phyloP scores from a whole-genome alignment of 2,329 filamentous ascomycete species.

The Fusarium redolens region DNA sequence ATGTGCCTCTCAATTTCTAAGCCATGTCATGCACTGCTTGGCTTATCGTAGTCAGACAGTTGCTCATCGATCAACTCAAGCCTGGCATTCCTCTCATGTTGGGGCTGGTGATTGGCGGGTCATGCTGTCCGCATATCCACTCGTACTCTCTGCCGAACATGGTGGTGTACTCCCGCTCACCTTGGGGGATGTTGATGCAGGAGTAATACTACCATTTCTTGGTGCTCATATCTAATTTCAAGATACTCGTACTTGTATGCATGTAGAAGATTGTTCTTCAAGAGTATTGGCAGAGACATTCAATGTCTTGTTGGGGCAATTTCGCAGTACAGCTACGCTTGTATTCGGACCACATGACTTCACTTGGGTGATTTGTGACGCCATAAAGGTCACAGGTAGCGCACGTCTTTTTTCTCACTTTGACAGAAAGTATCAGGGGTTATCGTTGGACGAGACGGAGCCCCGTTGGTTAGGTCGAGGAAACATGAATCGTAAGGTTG shows the following conservation, averaged over 20 bases:
- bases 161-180: conserved; percentile 9
- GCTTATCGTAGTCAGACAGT: neutral
- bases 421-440: conserved; percentile 23
- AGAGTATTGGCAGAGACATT: conserved; percentile 9
- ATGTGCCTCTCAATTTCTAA: neutral
- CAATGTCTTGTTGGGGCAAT: conserved; percentile 34
- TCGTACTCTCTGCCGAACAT: neutral
- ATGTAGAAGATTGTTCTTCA: neutral
- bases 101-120: conserved; percentile 14
- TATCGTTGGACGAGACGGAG: conserved; percentile 21
- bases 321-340: conserved; percentile 18
- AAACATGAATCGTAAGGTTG: conserved; percentile 2
- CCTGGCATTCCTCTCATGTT: neutral
- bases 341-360: conserved; percentile 42
- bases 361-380: conserved; percentile 44
- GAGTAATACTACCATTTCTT: conserved; percentile 20
- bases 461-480: neutral
- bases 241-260: neutral
- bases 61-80: neutral
- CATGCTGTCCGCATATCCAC: conserved; percentile 4
- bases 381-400: conserved; percentile 44
- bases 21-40: neutral
- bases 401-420: conserved; percentile 16
- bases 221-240: neutral
- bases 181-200: conserved; percentile 9